phyloP scores from a whole-genome alignment of 2,329 filamentous ascomycete genomes.

The Penicillium sp. region DNA sequence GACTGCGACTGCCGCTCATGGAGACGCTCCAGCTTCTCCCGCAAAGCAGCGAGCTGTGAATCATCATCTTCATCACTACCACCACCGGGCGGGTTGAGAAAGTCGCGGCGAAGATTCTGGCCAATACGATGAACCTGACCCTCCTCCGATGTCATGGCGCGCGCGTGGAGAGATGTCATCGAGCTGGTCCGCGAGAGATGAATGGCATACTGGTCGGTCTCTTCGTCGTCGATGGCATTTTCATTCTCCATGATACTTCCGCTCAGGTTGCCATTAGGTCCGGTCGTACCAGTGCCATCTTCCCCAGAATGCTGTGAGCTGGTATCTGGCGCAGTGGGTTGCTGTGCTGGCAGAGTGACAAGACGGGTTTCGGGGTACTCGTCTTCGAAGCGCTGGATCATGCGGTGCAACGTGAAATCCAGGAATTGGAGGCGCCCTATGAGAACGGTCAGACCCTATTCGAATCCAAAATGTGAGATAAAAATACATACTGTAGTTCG shows the following conservation, averaged over 20 bases:
- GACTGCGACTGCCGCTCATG: conserved; percentile 40
- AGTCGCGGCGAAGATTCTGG: conserved; percentile 59
- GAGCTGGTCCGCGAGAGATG: conserved; percentile 56
- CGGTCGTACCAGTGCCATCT: conserved; percentile 19
- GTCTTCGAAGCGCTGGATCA: conserved; percentile 92
- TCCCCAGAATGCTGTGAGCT: conserved; percentile 35
- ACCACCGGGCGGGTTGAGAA: conserved; percentile 47
- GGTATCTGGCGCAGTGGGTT: conserved; percentile 22
- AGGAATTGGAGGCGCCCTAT: conserved; percentile 76
- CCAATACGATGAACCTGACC: conserved; percentile 64
- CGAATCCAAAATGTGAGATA: not conserved
- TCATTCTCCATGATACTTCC: conserved; percentile 29
- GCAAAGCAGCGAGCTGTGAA: conserved; percentile 43
- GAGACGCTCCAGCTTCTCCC: conserved; percentile 41
- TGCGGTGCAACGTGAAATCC: conserved; percentile 77
- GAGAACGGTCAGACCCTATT: conserved; percentile 24
- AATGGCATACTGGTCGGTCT: conserved; percentile 40
- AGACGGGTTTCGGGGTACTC: conserved; percentile 86
- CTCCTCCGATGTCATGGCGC: conserved; percentile 62
- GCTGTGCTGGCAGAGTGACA: conserved; percentile 19
- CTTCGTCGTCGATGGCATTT: conserved; percentile 38
- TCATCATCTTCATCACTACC: conserved; percentile 36
- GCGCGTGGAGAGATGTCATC: conserved; percentile 62
- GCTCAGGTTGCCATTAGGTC: conserved; percentile 30
- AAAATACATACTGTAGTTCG: conserved; percentile 63